Evolutionary conservation across 2,329 filamentous ascomycete species (phyloP), one percentile per base, ranked within the genome.

Genomic region (Hymenoscyphus infarciens): DNA sequence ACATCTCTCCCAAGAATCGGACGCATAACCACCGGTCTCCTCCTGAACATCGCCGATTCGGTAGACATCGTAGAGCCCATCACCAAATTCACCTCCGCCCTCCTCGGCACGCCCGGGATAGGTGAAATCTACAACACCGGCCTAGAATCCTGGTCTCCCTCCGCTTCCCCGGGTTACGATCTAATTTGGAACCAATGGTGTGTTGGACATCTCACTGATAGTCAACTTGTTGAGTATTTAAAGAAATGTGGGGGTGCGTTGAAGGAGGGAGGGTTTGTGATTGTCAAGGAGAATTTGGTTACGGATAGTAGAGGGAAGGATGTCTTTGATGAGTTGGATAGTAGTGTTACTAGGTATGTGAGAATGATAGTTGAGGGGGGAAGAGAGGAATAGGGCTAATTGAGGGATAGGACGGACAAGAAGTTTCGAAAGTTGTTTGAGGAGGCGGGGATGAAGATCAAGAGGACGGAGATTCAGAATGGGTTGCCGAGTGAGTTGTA

Each of bases 181-280:
- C 75, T 97, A 55, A 86, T 97, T 64, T 97, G 91, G 91, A 88
- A 85, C 59, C 93, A 97, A 75, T 97, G 93, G 92, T 97, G 92
- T 75, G 76, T 94, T 7, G 89, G 91, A 27, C 89, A 97, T 74
- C 78, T 97, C 61, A 92, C 84, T 0, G 92, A 97, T 73, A 76
- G 76, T 7, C 86, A 96, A 74, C 74, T 97, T 3, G 79, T 89
- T 0, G 78, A 77, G 1, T 96, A 88, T 71, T 76, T 97, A 16
- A 69, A 77, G 61, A 80, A 84, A 29, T 90, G 90, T 73, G 82
- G 81, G 56, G 69, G 75, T 0, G 79, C 79, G 0, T 70, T 89
- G 25, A 83, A 81, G 59, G 71, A 87, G 16, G 64, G 73, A 6
- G 84, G 83, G 2, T 77, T 85, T 71, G 84, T 94, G 16, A 81